These are phyloP conservation scores for Cryptosporidium viatorum DNA, from an alignment of 169 alveolate species.

Conservation along the genomic window DNA sequence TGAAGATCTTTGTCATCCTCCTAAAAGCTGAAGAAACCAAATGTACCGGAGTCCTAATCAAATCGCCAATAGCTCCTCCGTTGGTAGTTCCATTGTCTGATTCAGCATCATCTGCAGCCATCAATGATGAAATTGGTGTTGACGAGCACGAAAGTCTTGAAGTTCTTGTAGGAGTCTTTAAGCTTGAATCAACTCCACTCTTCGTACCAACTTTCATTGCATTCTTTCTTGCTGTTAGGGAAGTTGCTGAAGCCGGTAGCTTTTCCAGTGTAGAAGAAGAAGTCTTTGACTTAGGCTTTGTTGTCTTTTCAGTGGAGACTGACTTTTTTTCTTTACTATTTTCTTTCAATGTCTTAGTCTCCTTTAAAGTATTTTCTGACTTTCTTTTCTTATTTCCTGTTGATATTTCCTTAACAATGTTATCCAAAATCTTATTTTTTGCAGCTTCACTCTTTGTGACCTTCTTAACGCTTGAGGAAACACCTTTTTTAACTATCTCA, in stretches of 20 bases:
- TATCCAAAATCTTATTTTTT: constrained; percentile 34
- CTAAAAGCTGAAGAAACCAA: constrained; percentile 62
- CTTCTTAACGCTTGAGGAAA: constrained; percentile 6
- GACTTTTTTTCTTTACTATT: neutral
- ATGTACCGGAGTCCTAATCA: constrained; percentile 67
- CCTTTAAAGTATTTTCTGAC: neutral
- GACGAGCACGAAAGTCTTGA: constrained; percentile 5
- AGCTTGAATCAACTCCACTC: neutral
- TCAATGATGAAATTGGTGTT: neutral
- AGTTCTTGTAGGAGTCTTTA: constrained; percentile 42
- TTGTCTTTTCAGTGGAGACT: neutral
- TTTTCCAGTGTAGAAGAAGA: constrained; percentile 14
- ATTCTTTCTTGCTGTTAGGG: constrained; percentile 37
- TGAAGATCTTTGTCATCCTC: constrained; percentile 47
- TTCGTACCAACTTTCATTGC: neutral
- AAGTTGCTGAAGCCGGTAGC: constrained; percentile 59
- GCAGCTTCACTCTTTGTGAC: constrained; percentile 20
- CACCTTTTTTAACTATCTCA: neutral
- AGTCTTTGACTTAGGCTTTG: neutral
- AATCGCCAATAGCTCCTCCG: constrained; percentile 35
- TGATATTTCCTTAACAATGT: constrained; percentile 7
- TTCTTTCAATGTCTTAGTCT: neutral
- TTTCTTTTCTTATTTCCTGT: neutral
- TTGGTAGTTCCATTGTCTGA: neutral
- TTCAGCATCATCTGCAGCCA: neutral